Percentiles rank a stretch among this genome's conserved stretches.
Evolutionary conservation across 2,329 filamentous ascomycete genomes (phyloP).

Genomic region (Niveomyces coronatus): DNA sequence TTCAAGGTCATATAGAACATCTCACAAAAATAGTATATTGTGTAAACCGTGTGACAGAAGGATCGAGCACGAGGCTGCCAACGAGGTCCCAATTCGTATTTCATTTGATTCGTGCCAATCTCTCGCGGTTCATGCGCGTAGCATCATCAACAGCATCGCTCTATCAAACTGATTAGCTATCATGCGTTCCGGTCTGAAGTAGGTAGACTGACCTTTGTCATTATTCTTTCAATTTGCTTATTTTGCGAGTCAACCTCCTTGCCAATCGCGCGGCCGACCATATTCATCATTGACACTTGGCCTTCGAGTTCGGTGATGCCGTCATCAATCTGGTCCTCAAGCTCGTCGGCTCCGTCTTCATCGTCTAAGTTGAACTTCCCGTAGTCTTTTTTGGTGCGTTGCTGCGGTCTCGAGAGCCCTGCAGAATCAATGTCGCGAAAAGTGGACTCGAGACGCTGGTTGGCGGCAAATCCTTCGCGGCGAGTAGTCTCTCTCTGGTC

Average conservation of each 20-base stretch:
- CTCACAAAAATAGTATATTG: too few species aligned
- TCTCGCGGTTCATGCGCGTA: conserved; percentile 67
- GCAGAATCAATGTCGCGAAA: conserved; percentile 31
- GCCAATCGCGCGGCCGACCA: conserved; percentile 62
- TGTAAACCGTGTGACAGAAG: too few species aligned
- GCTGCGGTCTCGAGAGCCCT: conserved; percentile 17
- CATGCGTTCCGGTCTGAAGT: too few species aligned
- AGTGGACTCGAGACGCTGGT: conserved; percentile 42
- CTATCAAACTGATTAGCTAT: conserved; percentile 35
- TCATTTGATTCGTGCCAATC: conserved; percentile 51
- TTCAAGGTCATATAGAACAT: too few species aligned
- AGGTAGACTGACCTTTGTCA: conserved; percentile 52
- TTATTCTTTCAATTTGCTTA: conserved; percentile 63
- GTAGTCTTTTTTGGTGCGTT: conserved; percentile 30
- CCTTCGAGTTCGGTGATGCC: conserved; percentile 55
- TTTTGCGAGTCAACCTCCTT: conserved; percentile 71
- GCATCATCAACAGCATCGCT: conserved; percentile 76
- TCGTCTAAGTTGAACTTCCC: conserved; percentile 71
- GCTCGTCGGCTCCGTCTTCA: conserved; percentile 42
- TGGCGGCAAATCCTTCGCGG: conserved; percentile 36
- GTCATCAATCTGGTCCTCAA: conserved; percentile 46
- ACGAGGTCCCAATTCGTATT: too few species aligned
- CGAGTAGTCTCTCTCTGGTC: conserved; percentile 55
- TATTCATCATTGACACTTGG: conserved; percentile 62
- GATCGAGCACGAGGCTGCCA: too few species aligned